Conservation (phyloP, 441 rosid species). For the Geranium incanum region DNA sequence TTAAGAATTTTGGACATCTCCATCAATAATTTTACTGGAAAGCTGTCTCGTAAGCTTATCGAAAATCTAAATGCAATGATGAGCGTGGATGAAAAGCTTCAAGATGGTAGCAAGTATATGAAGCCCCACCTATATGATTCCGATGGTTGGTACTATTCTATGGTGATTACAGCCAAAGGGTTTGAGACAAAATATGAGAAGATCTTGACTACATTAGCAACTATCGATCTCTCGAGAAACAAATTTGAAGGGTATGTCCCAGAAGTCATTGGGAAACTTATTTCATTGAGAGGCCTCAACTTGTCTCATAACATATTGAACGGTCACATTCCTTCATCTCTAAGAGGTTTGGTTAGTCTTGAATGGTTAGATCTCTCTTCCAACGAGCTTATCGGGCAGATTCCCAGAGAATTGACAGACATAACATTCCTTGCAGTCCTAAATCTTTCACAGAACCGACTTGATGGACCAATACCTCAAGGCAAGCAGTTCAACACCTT, state of each 20-base stretch:
- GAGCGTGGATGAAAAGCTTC: too few species aligned
- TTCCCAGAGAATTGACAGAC: slow-evolving; percentile 17
- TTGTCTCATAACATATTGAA: slow-evolving; percentile 21
- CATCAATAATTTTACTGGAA: too few species aligned
- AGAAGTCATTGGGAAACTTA: slow-evolving; percentile 12
- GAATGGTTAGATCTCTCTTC: slow-evolving; percentile 26
- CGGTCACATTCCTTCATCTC: slow-evolving; percentile 22
- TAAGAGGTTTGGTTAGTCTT: slow-evolving; percentile 16
- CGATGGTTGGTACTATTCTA: background rate
- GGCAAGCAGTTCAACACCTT: slow-evolving; percentile 16
- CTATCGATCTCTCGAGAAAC: background rate
- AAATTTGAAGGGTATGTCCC: slow-evolving; percentile 21
- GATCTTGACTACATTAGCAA: too few species aligned
- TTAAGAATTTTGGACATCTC: too few species aligned
- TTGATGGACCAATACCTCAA: slow-evolving; percentile 16
- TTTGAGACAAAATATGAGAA: background rate
- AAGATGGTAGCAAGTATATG: too few species aligned
- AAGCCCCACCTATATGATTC: too few species aligned
- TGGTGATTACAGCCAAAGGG: background rate
- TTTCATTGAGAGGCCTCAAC: slow-evolving; percentile 22
- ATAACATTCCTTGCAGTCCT: slow-evolving; percentile 19
- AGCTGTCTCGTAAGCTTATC: too few species aligned
- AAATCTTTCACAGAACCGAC: slow-evolving; percentile 20
- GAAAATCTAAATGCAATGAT: too few species aligned
- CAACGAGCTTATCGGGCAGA: slow-evolving; percentile 21